Base-by-base conservation (phyloP, 2,329 filamentous ascomycete species). In the Knufia fluminis region DNA sequence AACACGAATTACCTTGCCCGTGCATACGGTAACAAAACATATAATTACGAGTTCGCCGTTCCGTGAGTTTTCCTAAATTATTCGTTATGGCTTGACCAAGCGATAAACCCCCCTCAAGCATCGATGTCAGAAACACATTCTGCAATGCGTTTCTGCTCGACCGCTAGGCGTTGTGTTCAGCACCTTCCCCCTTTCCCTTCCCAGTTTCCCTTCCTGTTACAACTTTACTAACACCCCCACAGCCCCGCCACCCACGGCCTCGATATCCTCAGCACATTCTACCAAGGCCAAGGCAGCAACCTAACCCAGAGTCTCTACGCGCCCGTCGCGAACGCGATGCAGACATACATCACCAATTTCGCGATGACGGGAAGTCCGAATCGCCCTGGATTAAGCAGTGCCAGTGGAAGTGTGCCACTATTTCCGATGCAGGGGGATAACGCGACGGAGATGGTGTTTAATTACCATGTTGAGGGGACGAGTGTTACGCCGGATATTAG, bases 251-350 rank as follows among this genome's bases (percentile, higher is more conserved):
- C 78, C 14, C 77, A 80, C 57, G 75, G 73, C 12, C 60, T 67
- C 32, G 77, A 80, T 54, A 53, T 77, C 2, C 46, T 66, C 0
- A 78, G 75, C 54, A 78, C 74, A 1, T 79, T 72, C 62, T 79
- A 70, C 59, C 66, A 68, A 20, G 62, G 60, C 17, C 56, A 59
- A 9, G 62, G 63, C 51, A 62, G 58, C 0, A 70, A 68, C 1
- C 56, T 57, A 1, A 68, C 71, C 0, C 16, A 36, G n/a, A 65
- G 66, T 24, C 48, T 57, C 38, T 63, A 65, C 33, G 56, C 51
- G 10, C 61, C 61, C 4, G 58, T 67, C 7, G 67, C 66, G 3
- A 42, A 60, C 33, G 61, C 57, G 1, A 58, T 69, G 48, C 67
- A 70, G 57, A 61, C 64, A 28, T 69, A 65, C 41, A 61, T 69